Percentiles rank a stretch among this genome's conserved stretches.
Conservation (phyloP, 116 monocot genomes). For the Iris pallida region DNA sequence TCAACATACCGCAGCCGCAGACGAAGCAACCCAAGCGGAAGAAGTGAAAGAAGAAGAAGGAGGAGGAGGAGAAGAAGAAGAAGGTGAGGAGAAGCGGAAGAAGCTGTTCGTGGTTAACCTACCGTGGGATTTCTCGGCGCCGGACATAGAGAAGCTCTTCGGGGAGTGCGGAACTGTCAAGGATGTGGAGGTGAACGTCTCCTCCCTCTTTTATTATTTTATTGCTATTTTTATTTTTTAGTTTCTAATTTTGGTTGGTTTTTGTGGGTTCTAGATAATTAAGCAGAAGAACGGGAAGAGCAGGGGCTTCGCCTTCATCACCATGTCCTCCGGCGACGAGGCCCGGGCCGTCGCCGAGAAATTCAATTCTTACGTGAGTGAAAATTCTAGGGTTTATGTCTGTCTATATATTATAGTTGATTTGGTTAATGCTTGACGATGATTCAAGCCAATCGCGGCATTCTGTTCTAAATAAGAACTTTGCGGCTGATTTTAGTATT, state of each 20-base stretch:
- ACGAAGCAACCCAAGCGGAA: neutral
- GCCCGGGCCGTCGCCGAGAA: slow-evolving; percentile 26
- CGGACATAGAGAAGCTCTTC: slow-evolving; percentile 36
- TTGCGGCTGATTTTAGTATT: too few species aligned
- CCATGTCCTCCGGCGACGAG: slow-evolving; percentile 40
- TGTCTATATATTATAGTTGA: neutral
- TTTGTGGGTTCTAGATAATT: slow-evolving; percentile 24
- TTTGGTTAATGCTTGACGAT: neutral
- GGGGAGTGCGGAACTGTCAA: slow-evolving; percentile 39
- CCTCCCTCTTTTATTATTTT: neutral
- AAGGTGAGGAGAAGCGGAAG: slow-evolving; percentile 23
- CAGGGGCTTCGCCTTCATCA: slow-evolving; percentile 43
- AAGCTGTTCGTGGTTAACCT: slow-evolving; percentile 45
- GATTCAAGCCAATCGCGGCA: too few species aligned
- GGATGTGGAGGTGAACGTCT: slow-evolving; percentile 31
- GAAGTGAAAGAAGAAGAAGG: neutral
- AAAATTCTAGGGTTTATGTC: neutral
- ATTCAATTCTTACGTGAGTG: slow-evolving; percentile 29
- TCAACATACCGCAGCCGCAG: slow-evolving; percentile 14
- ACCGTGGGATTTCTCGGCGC: slow-evolving; percentile 35
- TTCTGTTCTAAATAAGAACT: too few species aligned
- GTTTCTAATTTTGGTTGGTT: neutral
- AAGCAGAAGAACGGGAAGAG: slow-evolving; percentile 45
- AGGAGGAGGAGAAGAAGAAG: slow-evolving; percentile 1
- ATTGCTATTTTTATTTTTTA: neutral